These are phyloP conservation scores for Saccharomycopsis lassenensis DNA, from an alignment of 805 yeast species.

Conservation along the genomic window DNA sequence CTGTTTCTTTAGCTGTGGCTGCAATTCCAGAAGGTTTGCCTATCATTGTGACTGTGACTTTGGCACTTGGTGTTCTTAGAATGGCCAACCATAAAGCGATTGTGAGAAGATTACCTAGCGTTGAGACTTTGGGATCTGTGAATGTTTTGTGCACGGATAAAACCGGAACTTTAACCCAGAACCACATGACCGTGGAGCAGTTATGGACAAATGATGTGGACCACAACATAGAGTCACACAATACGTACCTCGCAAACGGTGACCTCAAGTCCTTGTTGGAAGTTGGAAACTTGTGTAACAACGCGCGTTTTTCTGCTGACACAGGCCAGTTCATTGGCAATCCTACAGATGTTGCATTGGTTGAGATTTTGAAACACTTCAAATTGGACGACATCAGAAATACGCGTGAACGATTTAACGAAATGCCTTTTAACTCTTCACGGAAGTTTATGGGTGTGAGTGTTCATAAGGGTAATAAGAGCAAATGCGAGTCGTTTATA, in stretches of 20 bases:
- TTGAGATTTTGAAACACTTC: slow-evolving; percentile 63
- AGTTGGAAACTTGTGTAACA: slow-evolving; percentile 66
- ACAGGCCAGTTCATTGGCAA: slow-evolving; percentile 71
- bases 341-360: slow-evolving; percentile 88
- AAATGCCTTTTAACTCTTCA: slow-evolving; percentile 73
- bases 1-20: slow-evolving; percentile 96
- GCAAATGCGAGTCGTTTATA: slow-evolving; percentile 49
- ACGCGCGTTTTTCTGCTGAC: slow-evolving; percentile 58
- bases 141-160: slow-evolving; percentile 90
- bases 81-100: slow-evolving; percentile 95
- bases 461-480: slow-evolving; percentile 44
- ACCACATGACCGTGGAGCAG: slow-evolving; percentile 82
- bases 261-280: slow-evolving; percentile 49
- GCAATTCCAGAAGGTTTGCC: slow-evolving; percentile 99
- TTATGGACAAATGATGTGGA: slow-evolving; percentile 27
- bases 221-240: slow-evolving; percentile 25
- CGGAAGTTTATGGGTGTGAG: slow-evolving; percentile 89
- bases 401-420: slow-evolving; percentile 48
- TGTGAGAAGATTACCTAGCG: slow-evolving; percentile 88
- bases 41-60: slow-evolving; percentile 92
- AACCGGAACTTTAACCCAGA: slow-evolving; percentile 83
- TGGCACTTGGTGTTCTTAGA: slow-evolving; percentile 90
- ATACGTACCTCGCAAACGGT: too few relatives aligned
- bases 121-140: slow-evolving; percentile 89
- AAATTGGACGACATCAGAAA: slow-evolving; percentile 62